phyloP scores from a whole-genome alignment of 2,329 filamentous ascomycete genomes.

The Cladophialophora psammophila region DNA sequence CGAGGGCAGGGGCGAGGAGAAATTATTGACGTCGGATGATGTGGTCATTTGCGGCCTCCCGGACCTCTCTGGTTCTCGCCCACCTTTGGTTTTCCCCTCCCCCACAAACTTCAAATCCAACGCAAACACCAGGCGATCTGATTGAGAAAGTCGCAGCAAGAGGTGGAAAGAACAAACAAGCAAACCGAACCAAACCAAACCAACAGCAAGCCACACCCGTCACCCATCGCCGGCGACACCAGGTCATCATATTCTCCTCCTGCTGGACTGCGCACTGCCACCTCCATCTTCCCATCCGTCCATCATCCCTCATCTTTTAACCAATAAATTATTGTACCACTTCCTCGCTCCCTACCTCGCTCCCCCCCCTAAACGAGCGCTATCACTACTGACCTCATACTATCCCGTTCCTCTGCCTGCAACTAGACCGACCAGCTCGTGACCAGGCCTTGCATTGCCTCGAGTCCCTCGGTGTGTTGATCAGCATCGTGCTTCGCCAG shows the following conservation, averaged over 20 bases:
- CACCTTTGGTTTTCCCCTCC: slow-evolving; percentile 2
- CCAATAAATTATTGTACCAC: not conserved
- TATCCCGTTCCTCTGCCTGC: slow-evolving; percentile 1
- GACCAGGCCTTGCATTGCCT: not conserved
- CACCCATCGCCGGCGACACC: not conserved
- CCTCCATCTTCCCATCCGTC: slow-evolving; percentile 2
- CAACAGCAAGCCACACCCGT: not conserved
- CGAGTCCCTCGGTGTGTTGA: not conserved
- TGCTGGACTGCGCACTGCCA: not conserved
- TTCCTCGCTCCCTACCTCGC: not conserved
- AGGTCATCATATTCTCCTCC: not conserved
- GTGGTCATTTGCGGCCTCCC: not conserved
- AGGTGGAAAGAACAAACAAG: slow-evolving; percentile 5
- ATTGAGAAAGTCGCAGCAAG: not conserved
- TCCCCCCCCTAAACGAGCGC: not conserved
- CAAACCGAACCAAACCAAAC: not conserved
- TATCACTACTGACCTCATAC: slow-evolving; percentile 13
- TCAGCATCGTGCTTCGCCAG: not conserved
- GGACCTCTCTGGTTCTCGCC: slow-evolving; percentile 3
- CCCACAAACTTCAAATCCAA: not conserved
- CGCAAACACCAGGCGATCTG: not conserved
- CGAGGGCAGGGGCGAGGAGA: not conserved
- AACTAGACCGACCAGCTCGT: not conserved
- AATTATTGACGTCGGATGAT: slow-evolving; percentile 3
- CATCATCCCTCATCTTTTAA: not conserved